Evolutionary conservation across 2,329 filamentous ascomycete species (phyloP), one percentile per base, ranked within the genome.

Genomic region (Grosmannia penicillata): DNA sequence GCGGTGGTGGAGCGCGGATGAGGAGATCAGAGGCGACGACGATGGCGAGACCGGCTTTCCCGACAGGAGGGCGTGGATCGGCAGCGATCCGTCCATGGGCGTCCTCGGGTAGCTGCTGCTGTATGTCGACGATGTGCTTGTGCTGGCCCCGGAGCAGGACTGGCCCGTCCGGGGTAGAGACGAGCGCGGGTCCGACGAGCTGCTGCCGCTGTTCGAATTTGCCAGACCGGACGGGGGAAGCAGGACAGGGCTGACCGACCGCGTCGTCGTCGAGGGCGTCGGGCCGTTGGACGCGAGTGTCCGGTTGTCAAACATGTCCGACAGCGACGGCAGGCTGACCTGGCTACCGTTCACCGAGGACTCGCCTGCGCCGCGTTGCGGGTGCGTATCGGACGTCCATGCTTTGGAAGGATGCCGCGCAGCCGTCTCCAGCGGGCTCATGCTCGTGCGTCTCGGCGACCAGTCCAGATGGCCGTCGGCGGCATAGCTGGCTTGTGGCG

Each of bases 61-160:
- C 5, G 45, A 45, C 10, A 74, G 52, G 1, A 75, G 55, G 0
- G 68, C 62, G 45, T 73, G 69, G 19, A 74, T 73, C 2, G 70
- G 68, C 10, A 74, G 47, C 1, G 66, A 57, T 0, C 66, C 62
- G 27, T 73, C 70, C 33, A 64, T 61, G 0, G 64, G 60, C 5
- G 63, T 64, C 30, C 68, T 57, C 3, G 62, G 57, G n/a, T 53
- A 52, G 19, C 52, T 49, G 18, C 28, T 36, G 17, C 33, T 15
- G 18, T n/a, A 62, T 13, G 54, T 60, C 3, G 55, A 49, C 3
- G 66, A 65, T 2, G 57, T 34, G 56, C 29, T 56, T 52, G 33
- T 62, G 23, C 36, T 38, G 8, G 29, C 18, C 1, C 15, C 29
- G 7, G 36, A 38, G 8, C 22, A 38, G 3, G 63, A 65, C 17